Base-by-base conservation (phyloP, 2,329 filamentous ascomycete genomes). In the Aureobasidium sp. region DNA sequence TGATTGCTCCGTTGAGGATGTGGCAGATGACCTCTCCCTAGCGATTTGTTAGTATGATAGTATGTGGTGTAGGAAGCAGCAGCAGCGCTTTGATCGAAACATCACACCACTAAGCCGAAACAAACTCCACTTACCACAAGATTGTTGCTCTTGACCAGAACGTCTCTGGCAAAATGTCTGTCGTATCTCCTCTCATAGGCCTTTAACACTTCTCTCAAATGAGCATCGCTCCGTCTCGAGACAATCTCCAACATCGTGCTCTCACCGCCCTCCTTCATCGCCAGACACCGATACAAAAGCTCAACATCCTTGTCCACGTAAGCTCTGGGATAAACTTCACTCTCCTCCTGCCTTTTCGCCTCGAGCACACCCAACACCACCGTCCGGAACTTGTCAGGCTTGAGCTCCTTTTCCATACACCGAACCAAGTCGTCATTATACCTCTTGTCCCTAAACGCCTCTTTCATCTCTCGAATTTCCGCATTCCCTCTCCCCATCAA, bases 1-100 rank as follows among this genome's bases (percentile, higher is more conserved):
- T 97, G 73, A 97, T 95, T 54, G 95, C 84, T 63, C 93, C 93
- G 71, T 97, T 96, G 64, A 98, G 84, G 61, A 97, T 88, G 70
- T 97, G 93, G 0, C 90, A 88, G 32, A 97, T 82, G 17, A 95
- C 83, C 73, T 98, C 93, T 59, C 93, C 93, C 90, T 96, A 61
- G 6, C 6, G 11, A 6, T 51, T 8, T 4, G 24, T 16, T 38
- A 17, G 29, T 16, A 39, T 22, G n/a, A 19, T 4, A 19, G 34
- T 22, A 22, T 16, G 32, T 6, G 17, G n/a, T 8, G 16, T 19
- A 11, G 5, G 35, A 22, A 6, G 8, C 21, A 35, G 12, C 32
- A n/a, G n/a, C n/a, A n/a, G n/a, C n/a, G n/a, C n/a, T n/a, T n/a
- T n/a, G n/a, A n/a, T n/a, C n/a, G n/a, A n/a, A n/a, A n/a, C n/a